Percentiles rank a stretch among this genome's conserved stretches.
Conservation (phyloP, 441 rosid genomes). For the Jatropha multifida region DNA sequence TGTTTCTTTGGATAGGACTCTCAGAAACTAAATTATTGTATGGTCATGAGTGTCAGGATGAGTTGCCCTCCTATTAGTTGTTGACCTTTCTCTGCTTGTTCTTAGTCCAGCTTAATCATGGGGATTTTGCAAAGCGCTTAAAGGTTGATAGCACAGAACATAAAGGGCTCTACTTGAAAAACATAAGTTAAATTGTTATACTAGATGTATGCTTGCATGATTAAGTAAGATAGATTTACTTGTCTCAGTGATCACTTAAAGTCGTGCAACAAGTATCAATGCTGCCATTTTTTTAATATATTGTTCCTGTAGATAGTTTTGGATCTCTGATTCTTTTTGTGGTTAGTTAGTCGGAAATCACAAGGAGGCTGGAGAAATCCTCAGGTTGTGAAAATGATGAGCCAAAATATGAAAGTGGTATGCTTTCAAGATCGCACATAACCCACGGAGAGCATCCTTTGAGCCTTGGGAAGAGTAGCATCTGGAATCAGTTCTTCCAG, state of each 20-base stretch:
- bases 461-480: slow-evolving; percentile 83
- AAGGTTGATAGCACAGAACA: not conserved
- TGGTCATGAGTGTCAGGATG: not conserved
- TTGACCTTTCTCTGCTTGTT: not conserved
- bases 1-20: not conserved
- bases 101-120: not conserved
- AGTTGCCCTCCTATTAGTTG: not conserved
- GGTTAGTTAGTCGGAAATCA: slow-evolving; percentile 97
- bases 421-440: slow-evolving; percentile 77
- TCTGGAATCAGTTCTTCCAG: slow-evolving; percentile 97
- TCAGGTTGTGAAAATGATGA: slow-evolving; percentile 48
- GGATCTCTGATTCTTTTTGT: slow-evolving; percentile 63
- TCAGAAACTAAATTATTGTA: not conserved
- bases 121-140: slow-evolving; percentile 7
- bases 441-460: slow-evolving; percentile 92
- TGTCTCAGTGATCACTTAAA: not conserved
- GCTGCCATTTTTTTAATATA: slow-evolving; percentile 12
- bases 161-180: not conserved
- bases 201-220: not conserved
- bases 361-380: slow-evolving; percentile 86
- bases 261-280: not conserved
- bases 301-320: slow-evolving; percentile 25
- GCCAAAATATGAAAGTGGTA: slow-evolving; percentile 48
- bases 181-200: not conserved
- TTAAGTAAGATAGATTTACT: not conserved